A percentile compares a stretch with the other conserved stretches of the same genome.
These are phyloP conservation scores for Chionographis japonica DNA, from an alignment of 106 monocot genomes.

Conservation along the genomic window DNA sequence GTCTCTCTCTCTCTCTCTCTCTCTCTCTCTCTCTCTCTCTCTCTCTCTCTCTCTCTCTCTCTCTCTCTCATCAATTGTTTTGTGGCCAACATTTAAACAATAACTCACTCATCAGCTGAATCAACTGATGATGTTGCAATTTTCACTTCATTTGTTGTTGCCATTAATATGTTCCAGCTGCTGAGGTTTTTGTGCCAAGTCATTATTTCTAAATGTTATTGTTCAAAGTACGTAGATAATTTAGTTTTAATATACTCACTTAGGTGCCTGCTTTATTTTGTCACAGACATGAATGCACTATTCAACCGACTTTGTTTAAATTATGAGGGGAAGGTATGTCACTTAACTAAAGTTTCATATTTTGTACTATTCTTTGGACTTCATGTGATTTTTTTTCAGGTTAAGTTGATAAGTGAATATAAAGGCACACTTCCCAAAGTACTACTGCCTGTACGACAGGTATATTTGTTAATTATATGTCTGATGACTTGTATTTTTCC, in stretches of 20 bases:
- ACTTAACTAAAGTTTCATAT: not conserved
- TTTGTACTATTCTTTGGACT: not conserved
- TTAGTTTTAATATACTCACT: not conserved
- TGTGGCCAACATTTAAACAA: no score
- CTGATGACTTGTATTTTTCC: not conserved
- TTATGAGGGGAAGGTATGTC: slow-evolving; percentile 84
- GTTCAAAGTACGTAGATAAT: not conserved
- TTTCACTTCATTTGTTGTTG: no score
- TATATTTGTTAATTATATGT: slow-evolving; percentile 4
- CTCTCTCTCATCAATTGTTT: no score
- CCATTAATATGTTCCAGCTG: no score
- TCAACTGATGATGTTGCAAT: no score
- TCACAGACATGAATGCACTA: slow-evolving; percentile 82
- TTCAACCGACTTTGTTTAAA: slow-evolving; percentile 73
- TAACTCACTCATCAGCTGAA: no score
- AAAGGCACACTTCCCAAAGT: slow-evolving; percentile 91
- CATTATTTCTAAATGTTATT: not conserved
- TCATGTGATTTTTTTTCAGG: slow-evolving; percentile 33
- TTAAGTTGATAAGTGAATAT: slow-evolving; percentile 56
- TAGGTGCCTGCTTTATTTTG: slow-evolving; percentile 7
- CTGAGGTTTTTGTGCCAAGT: not conserved
- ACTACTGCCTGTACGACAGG: slow-evolving; percentile 70
- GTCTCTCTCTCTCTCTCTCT: no score
- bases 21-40: no score
- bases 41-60: no score